Evolutionary conservation across 768 basidiomycete species (phyloP), one percentile per base, ranked within the genome.

Genomic region (Amanita phalloides): DNA sequence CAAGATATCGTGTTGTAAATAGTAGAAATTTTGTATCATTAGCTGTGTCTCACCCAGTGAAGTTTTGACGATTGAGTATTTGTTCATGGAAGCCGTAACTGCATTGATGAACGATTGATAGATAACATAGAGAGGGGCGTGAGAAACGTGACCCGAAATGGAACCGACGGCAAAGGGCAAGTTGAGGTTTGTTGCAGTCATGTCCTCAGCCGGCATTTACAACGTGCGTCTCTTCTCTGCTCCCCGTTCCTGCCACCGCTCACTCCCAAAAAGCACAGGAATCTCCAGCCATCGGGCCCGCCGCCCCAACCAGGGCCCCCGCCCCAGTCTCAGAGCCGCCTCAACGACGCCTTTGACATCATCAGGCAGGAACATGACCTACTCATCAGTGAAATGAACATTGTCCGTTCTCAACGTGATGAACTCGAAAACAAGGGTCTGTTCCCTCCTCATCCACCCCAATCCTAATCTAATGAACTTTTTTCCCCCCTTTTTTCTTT

Each of bases 401-500:
- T 76, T 8, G 72, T 86, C 58, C 78, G 90, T 51, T 74, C 70
- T 28, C 89, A 95, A 68, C 73, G 89, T 46, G 93, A 96, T 58
- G 95, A 97, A 53, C 88, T 83, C 63, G 94, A 97, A 68, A 73
- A 72, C 5, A 93, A 92, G 76, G 79, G 95, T 94, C 56, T 53
- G 83, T 73, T 20, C 33, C 17, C 21, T 26, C 10, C n/a, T 26
- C 4, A 9, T 21, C n/a, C 32, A 36, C 17, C 32, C 53, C 4
- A 36, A 6, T 17, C 26, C 17, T n/a, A 2, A 30, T 20, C n/a
- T 30, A n/a, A 30, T 49, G 11, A 4, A 23, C 17, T 46, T 47
- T 39, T 14, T 17, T 1, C 41, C 45, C 35, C n/a, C 54, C n/a
- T n/a, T 47, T 17, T 35, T 37, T 21, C 33, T 5, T 33, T 33